Base-by-base conservation (phyloP, 805 yeast genomes). In the Candida ponderosae region DNA sequence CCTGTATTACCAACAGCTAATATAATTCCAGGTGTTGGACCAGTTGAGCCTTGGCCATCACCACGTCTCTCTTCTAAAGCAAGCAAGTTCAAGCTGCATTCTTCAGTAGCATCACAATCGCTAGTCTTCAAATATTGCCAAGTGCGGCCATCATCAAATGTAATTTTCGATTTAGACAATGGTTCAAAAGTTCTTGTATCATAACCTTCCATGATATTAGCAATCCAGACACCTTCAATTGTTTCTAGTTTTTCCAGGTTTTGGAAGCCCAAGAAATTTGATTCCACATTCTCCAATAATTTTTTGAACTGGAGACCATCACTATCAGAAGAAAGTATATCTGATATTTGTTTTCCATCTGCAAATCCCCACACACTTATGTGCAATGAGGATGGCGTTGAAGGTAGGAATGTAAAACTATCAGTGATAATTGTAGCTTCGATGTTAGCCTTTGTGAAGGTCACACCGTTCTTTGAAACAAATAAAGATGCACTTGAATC, bases 201-300 rank as follows among this genome's bases (percentile, higher is more conserved):
- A 37, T 40, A 43, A 35, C 57, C 44, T 33, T 47, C 34, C 32
- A 36, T 45, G 26, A 60, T 42, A 43, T 69, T 70, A 9, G 76
- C 70, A 32, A 80, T 50, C 79, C 85, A 74, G 14, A 73, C 72
- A 10, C 89, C 90, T 43, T 80, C 85, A n/a, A 79, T 63, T 36
- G 70, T 71, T 32, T 64, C 66, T 18, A 71, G 47, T 31, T 59
- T 59, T 6, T 68, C 61, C 27, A 65, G 46, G 4, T 70, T 70
- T 13, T 55, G 40, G 31, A 47, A 45, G 6, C 59, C 58, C n/a
- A 45, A 32, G 6, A 48, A 40, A 27, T 53, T 48, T 4, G 59
- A 61, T 27, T 59, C 53, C 19, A 68, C 57, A 10, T 65, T 50
- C 2, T 62, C 66, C 26, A 74, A 47, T n/a, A 71, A 48, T 33